Base-by-base conservation (phyloP, 495 filamentous ascomycete species). In the Aspergillus funiculosus region DNA sequence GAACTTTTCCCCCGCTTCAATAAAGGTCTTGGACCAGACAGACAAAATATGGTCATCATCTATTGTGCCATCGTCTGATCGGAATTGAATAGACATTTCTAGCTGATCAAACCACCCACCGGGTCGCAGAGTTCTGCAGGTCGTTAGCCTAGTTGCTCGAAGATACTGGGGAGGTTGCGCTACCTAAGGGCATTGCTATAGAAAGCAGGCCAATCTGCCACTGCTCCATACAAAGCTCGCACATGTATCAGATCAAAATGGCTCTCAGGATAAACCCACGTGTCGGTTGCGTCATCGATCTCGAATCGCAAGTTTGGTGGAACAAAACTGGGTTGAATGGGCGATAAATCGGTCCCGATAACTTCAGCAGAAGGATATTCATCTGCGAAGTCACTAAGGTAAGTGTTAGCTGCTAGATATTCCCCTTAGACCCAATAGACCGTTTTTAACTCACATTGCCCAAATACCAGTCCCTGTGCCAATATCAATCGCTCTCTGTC, bases 21-120 rank as follows among this genome's bases (percentile, higher is more conserved):
- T 58, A 14, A 76, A 76, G 1, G 73, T 58, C 5, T 53, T 52
- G 59, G 74, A 75, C 61, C 73, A 79, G 42, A 69, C 56, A 0
- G 69, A 60, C 6, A 81, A 58, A 2, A 75, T 68, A 48, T 80
- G 74, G 30, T 74, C 68, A 4, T 62, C 41, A 67, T 50, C 56
- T 17, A 83, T 69, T 24, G 64, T 72, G 24, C 61, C 66, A 51
- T 78, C 74, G 39, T 72, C 66, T n/a, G 74, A 75, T 39, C 58
- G 61, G 4, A 73, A 71, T 24, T 57, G 61, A 49, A 77, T 72
- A 20, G 64, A 55, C 27, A 77, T 69, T 46, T 81, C 77, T 39
- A 75, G 69, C 32, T 82, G 67, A 48, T 86, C 81, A 37, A 82
- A 61, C 69, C 78, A 85, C 48, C 76, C 84, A 21, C 83, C 83